Conservation (phyloP, 345 rosid genomes). For the Chamaenerion angustifolium region DNA sequence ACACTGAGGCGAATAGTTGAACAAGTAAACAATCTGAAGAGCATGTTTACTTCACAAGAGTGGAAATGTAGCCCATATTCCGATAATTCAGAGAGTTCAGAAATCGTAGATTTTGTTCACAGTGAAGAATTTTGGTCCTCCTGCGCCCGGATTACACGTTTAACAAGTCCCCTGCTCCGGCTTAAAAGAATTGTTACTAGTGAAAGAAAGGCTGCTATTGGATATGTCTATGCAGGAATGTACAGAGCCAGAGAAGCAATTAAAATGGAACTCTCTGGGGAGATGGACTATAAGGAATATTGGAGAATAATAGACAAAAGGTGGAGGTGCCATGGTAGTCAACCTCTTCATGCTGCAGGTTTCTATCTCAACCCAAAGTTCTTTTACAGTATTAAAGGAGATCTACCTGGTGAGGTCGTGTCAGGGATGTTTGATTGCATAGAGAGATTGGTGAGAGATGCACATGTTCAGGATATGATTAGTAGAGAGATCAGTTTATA, state of each 20-base stretch:
- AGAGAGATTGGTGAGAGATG: conserved; percentile 67
- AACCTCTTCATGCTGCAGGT: conserved; percentile 78
- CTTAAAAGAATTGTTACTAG: conserved; percentile 42
- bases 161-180: conserved; percentile 53
- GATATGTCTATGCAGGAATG: conserved; percentile 69
- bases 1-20: conserved; percentile 44
- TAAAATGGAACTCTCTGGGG: conserved; percentile 52
- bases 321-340: conserved; percentile 60
- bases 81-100: conserved; percentile 58
- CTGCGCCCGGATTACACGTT: conserved; percentile 27
- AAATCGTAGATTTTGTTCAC: conserved; percentile 45
- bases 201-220: conserved; percentile 74
- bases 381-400: conserved; percentile 64
- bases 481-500: conserved; percentile 54
- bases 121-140: conserved; percentile 77
- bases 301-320: conserved; percentile 77
- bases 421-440: conserved; percentile 78
- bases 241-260: conserved; percentile 73
- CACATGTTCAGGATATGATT: conserved; percentile 53
- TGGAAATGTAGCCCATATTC: conserved; percentile 66
- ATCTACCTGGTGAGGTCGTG: conserved; percentile 41
- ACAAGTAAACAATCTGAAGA: conserved; percentile 50
- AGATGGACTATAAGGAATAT: conserved; percentile 51
- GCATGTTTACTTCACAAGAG: conserved; percentile 76
- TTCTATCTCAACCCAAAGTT: conserved; percentile 88